Base-by-base conservation (phyloP, 345 rosid genomes). In the Erysimum cheiranthoides region DNA sequence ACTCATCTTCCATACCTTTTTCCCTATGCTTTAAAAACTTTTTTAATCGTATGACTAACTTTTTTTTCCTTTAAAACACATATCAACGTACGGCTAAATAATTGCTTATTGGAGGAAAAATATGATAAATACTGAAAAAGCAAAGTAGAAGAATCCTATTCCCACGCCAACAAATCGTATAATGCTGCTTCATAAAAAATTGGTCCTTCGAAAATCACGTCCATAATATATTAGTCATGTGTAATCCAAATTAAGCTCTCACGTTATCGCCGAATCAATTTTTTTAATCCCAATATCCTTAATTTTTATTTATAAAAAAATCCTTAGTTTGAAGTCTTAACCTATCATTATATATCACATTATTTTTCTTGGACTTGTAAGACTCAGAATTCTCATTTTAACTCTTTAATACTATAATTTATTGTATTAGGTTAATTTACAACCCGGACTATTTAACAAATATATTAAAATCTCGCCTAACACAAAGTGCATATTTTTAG, bases 131-230 rank as follows among this genome's bases (percentile, higher is more conserved):
- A 4, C 6, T 21, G 46, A 4, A 39, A 62, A 73, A 30, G 0
- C 7, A 51, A 43, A 56, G 68, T 50, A 50, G 68, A 42, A 40
- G 63, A 61, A 68, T 51, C 57, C 4, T 43, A 52, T 68, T 68
- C 74, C 17, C 57, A 51, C 63, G 51, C 51, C 53, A 75, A 14
- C 62, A 68, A 31, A 50, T 12, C 27, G 35, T 50, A 65, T 6
- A 17, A 8, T 62, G 30, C 17, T 42, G 51, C 2, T 46, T 58
- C 42, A 47, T 45, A 7, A 25, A 56, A 34, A 36, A 66, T 14
- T 34, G 40, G 65, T 36, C 66, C 43, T 46, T n/a, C 12, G 34
- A 65, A 57, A 52, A 34, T 27, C 38, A 73, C 57, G 18, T 43
- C 56, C 38, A 62, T 28, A 17, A 5, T 11, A 36, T 10, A 17